These are phyloP conservation scores for Talaromyces sp. DNA, from an alignment of 2,329 filamentous ascomycete genomes.

Conservation along the genomic window DNA sequence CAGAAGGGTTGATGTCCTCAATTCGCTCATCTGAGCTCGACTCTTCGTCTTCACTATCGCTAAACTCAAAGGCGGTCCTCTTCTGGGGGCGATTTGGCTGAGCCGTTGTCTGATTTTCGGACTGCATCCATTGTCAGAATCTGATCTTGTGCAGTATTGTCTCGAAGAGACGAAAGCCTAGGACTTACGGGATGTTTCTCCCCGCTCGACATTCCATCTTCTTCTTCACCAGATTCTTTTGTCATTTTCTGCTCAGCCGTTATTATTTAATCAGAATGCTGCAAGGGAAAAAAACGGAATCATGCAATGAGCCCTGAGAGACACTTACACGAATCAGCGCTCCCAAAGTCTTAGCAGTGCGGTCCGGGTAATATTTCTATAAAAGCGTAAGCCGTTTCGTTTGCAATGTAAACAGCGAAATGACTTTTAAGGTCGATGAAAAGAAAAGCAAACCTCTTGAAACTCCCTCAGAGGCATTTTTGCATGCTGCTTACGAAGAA, in stretches of 20 bases:
- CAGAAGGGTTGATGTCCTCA: not conserved
- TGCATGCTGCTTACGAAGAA: not conserved
- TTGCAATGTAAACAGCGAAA: not conserved
- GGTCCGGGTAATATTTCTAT: not conserved
- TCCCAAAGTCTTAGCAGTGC: not conserved
- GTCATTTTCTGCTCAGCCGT: not conserved
- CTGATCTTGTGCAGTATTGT: not conserved
- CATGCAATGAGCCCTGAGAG: not conserved
- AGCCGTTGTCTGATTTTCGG: not conserved
- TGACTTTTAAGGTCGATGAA: not conserved
- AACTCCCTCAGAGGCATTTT: not conserved
- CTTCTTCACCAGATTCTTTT: not conserved
- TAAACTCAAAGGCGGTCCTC: not conserved
- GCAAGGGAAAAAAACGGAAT: not conserved
- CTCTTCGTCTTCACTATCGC: not conserved
- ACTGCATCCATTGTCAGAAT: not conserved
- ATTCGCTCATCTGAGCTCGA: not conserved
- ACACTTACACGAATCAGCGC: not conserved
- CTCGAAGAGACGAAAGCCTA: not conserved
- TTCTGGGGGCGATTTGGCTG: not conserved
- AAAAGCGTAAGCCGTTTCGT: not conserved
- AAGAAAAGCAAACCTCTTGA: not conserved
- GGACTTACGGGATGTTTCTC: not conserved
- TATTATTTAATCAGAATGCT: not conserved
- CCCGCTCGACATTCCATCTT: not conserved